Conservation (phyloP, 176 grass and related monocot genomes). For the Musa schizocarpa region DNA sequence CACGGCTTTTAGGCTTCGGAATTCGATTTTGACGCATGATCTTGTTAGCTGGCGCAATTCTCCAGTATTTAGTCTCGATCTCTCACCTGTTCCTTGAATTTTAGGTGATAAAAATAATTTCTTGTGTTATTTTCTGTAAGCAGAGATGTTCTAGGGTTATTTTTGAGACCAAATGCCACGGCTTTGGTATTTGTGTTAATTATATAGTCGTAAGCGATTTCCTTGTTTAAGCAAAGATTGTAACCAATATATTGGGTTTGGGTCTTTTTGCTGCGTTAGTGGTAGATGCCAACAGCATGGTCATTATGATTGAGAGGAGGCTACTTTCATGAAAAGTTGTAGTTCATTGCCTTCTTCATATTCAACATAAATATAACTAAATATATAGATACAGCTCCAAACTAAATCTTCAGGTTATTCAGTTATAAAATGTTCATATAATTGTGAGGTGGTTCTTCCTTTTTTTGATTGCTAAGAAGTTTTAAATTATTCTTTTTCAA, state of each 20-base stretch:
- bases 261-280: too few relatives aligned
- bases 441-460: too few relatives aligned
- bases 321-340: neutral
- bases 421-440: too few relatives aligned
- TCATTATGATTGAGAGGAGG: neutral
- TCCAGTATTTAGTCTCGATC: too few relatives aligned
- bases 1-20: too few relatives aligned
- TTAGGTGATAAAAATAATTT: neutral
- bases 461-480: too few relatives aligned
- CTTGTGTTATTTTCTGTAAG: neutral
- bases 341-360: neutral
- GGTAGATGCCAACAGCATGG: neutral
- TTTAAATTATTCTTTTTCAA: too few relatives aligned
- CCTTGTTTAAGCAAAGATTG: neutral
- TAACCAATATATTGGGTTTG: neutral
- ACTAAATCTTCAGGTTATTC: too few relatives aligned
- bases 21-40: too few relatives aligned
- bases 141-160: neutral
- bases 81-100: neutral
- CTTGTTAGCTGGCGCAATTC: too few relatives aligned
- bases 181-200: neutral
- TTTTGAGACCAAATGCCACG: neutral
- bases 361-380: neutral
- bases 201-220: neutral
- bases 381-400: too few relatives aligned